These are phyloP conservation scores for Hyphopichia burtonii DNA, from an alignment of 1,139 yeast genomes.

Conservation along the genomic window DNA sequence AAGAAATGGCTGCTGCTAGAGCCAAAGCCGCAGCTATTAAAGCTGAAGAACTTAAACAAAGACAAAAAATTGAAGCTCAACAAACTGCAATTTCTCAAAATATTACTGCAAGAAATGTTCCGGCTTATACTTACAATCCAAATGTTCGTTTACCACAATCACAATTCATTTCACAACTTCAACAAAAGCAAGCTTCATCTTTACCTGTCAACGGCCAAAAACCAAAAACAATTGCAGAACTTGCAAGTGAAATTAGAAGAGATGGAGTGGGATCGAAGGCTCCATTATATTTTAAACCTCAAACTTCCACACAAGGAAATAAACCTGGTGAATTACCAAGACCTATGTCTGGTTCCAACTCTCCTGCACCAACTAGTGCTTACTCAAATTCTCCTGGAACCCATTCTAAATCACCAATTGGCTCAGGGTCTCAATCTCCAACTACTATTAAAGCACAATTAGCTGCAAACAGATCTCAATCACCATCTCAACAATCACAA, in stretches of 20 bases:
- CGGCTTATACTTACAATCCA: constrained; percentile 17
- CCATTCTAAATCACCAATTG: background rate
- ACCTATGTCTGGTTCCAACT: background rate
- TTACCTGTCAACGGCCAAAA: constrained; percentile 20
- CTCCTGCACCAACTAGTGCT: constrained; percentile 4
- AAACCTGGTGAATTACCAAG: constrained; percentile 9
- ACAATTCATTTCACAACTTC: constrained; percentile 24
- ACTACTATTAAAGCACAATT: constrained; percentile 49
- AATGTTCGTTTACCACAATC: constrained; percentile 19
- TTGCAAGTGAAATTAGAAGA: constrained; percentile 54
- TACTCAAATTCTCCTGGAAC: constrained; percentile 1
- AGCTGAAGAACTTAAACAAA: constrained; percentile 51
- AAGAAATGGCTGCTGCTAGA: constrained; percentile 57
- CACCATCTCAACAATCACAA: constrained; percentile 13
- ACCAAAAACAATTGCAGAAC: constrained; percentile 53
- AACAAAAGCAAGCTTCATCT: constrained; percentile 16
- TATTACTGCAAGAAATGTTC: constrained; percentile 25
- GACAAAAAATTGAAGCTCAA: constrained; percentile 33
- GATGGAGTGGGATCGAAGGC: constrained; percentile 34
- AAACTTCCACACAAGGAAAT: constrained; percentile 10
- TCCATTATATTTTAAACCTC: constrained; percentile 37
- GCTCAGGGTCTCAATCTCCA: background rate
- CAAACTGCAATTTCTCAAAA: constrained; percentile 25
- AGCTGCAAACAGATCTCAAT: constrained; percentile 48
- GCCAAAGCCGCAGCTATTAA: constrained; percentile 57